Base-by-base conservation (phyloP, 495 filamentous ascomycete genomes). In the Peziza echinospora region DNA sequence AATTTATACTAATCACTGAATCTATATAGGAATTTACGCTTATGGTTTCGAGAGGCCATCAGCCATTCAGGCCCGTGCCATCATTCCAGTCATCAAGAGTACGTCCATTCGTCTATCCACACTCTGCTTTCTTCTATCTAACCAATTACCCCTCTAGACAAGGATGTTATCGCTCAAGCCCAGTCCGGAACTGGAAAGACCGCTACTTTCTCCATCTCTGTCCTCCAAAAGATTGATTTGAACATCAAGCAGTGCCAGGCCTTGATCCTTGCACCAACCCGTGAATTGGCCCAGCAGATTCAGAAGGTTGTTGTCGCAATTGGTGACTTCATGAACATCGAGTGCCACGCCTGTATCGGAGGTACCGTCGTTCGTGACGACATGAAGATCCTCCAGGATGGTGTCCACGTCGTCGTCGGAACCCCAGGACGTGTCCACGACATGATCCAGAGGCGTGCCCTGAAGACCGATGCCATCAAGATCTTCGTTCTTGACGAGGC, bases 61-160 rank as follows among this genome's bases (percentile, higher is more conserved):
- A 70, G 91, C 89, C 65, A 94, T 97, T 52, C 89, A 97, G 78
- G 84, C 92, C 76, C 87, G 91, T 60, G 89, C 89, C 54, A 97
- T 97, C 67, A 89, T 94, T 80, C 89, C 87, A 53, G 87, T 97
- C 62, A 93, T 94, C 73, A 93, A 96, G 75, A 89, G 89, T 94
- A 72, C 62, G 82, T 72, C 44, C n/a, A n/a, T n/a, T n/a, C n/a
- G n/a, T n/a, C n/a, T n/a, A n/a, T n/a, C n/a, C n/a, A n/a, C n/a
- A n/a, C n/a, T n/a, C n/a, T n/a, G n/a, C n/a, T n/a, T n/a, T n/a
- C n/a, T n/a, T n/a, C n/a, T n/a, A n/a, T n/a, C n/a, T n/a, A n/a
- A n/a, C n/a, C n/a, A n/a, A n/a, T n/a, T n/a, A n/a, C n/a, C 13
- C 19, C 13, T 37, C 3, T 6, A 68, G 89, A 87, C 50, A 84